These are phyloP conservation scores for Suhomyces sp. DNA, from an alignment of 805 yeast species.

Conservation along the genomic window DNA sequence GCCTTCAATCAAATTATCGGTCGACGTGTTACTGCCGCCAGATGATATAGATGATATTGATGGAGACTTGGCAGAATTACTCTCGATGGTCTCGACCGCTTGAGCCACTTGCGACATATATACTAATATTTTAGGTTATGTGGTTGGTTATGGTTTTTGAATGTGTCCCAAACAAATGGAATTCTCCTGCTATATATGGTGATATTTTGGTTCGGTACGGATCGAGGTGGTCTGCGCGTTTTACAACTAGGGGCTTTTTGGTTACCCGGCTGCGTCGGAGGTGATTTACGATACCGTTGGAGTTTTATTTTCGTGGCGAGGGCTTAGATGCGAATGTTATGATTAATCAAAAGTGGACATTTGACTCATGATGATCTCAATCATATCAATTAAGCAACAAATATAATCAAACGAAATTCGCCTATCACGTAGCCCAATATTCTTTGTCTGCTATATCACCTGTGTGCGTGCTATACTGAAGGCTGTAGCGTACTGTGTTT, in stretches of 20 bases:
- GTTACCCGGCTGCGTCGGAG: neutral
- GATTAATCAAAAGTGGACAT: neutral
- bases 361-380: neutral
- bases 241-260: neutral
- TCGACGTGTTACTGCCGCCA: constrained; percentile 19
- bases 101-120: constrained; percentile 28
- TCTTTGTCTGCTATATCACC: too few species aligned
- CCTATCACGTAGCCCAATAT: too few species aligned
- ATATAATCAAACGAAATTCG: too few species aligned
- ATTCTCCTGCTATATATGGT: neutral
- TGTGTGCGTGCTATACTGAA: too few species aligned
- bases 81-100: neutral
- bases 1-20: constrained; percentile 20
- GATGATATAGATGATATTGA: constrained; percentile 26
- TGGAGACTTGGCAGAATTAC: constrained; percentile 8
- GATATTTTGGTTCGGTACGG: neutral
- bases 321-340: neutral
- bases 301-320: neutral
- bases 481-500: too few species aligned
- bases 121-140: too few species aligned
- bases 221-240: neutral
- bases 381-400: too few species aligned
- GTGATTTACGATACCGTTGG: neutral
- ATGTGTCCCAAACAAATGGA: neutral
- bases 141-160: too few species aligned